These are phyloP conservation scores for Nakazawaea populi DNA, from an alignment of 805 yeast species.

Conservation along the genomic window DNA sequence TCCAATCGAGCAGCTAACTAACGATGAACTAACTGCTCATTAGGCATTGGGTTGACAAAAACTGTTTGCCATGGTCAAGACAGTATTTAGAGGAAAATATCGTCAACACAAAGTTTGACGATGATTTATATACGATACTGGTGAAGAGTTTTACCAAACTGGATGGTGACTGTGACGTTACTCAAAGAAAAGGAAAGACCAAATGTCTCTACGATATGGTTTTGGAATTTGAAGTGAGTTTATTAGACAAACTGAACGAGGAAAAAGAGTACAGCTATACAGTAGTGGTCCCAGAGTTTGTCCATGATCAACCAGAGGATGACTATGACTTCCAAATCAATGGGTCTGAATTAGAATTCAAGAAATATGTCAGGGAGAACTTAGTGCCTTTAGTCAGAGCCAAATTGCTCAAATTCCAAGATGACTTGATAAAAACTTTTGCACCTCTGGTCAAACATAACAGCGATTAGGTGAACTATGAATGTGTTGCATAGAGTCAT, in stretches of 20 bases:
- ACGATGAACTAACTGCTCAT: not conserved
- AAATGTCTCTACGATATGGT: constrained; percentile 68
- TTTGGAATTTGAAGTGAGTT: constrained; percentile 40
- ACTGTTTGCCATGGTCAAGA: constrained; percentile 88
- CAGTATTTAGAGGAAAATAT: constrained; percentile 63
- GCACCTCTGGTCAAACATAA: constrained; percentile 58
- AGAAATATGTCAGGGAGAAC: constrained; percentile 31
- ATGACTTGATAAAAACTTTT: constrained; percentile 55
- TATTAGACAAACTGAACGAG: constrained; percentile 23
- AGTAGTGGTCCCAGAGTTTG: constrained; percentile 56
- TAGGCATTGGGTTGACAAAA: constrained; percentile 97
- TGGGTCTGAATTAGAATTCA: constrained; percentile 31
- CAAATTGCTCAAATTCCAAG: constrained; percentile 54
- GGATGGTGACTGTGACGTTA: constrained; percentile 75
- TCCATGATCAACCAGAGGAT: constrained; percentile 71
- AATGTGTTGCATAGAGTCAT: not conserved
- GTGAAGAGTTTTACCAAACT: constrained; percentile 32
- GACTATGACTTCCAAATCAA: constrained; percentile 49
- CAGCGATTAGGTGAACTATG: constrained; percentile 17
- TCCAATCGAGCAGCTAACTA: not conserved
- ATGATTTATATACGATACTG: not conserved
- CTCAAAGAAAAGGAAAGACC: constrained; percentile 79
- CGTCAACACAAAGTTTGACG: constrained; percentile 27
- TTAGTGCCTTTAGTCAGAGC: constrained; percentile 47
- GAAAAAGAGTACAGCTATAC: constrained; percentile 38